Evolutionary conservation across 2,329 filamentous ascomycete species (phyloP).

Genomic region (Cladosporium cucumerinum): DNA sequence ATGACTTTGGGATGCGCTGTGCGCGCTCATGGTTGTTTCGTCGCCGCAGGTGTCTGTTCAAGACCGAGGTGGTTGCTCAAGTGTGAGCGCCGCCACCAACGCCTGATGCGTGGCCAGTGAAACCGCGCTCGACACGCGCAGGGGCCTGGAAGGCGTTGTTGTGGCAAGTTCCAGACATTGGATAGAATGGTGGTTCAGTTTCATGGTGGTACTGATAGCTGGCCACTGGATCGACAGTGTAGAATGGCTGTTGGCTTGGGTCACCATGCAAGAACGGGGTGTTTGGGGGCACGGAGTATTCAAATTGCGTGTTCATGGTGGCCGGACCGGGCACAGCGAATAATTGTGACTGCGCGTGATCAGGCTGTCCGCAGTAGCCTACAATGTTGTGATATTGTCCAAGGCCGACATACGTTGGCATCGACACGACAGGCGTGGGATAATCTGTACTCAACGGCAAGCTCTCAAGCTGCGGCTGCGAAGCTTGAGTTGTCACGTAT

Average conservation of each 20-base stretch:
- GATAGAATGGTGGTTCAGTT: not conserved
- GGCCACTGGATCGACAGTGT: not conserved
- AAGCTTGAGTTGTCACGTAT: constrained; percentile 17
- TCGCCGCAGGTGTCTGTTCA: not conserved
- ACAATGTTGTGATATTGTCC: not conserved
- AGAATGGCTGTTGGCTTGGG: not conserved
- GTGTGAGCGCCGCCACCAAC: constrained; percentile 14
- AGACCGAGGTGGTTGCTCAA: not conserved
- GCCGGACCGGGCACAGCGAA: not conserved
- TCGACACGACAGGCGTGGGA: not conserved
- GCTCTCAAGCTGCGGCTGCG: constrained; percentile 25
- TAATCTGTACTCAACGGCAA: constrained; percentile 1
- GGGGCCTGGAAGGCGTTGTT: constrained; percentile 5
- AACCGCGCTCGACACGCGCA: constrained; percentile 7
- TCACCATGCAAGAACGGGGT: not conserved
- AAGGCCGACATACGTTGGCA: not conserved
- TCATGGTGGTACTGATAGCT: not conserved
- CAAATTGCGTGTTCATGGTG: not conserved
- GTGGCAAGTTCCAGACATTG: not conserved
- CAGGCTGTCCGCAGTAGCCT: not conserved
- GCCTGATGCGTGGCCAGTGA: constrained; percentile 12
- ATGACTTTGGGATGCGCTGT: not conserved
- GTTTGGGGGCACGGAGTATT: not conserved
- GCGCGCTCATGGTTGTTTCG: not conserved
- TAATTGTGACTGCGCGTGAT: not conserved